phyloP scores from a whole-genome alignment of 73 alveolate genomes.

The Halteria grandinella region DNA sequence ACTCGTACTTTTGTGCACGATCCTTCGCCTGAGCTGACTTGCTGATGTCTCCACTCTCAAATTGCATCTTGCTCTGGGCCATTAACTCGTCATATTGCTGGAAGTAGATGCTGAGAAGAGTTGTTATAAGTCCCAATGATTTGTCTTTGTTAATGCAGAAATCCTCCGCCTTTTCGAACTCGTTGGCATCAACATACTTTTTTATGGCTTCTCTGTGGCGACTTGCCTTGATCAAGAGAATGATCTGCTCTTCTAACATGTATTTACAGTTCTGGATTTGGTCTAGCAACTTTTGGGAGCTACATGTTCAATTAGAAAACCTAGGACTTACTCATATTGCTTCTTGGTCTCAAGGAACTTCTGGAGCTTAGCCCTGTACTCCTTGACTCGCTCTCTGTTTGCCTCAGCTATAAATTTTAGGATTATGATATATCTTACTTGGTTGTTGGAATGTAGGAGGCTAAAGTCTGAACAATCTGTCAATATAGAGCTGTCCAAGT shows the following conservation, averaged over 20 bases:
- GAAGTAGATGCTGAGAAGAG: slow-evolving; percentile 48
- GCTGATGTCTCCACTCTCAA: background rate
- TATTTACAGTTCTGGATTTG: slow-evolving; percentile 43
- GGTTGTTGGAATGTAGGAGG: slow-evolving; percentile 6
- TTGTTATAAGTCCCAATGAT: slow-evolving; percentile 24
- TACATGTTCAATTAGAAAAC: background rate
- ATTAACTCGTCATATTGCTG: slow-evolving; percentile 15
- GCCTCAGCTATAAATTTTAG: background rate
- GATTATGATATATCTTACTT: background rate
- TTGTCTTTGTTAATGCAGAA: slow-evolving; percentile 55
- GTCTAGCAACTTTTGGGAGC: slow-evolving; percentile 22
- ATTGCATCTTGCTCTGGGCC: background rate
- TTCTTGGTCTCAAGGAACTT: slow-evolving; percentile 50
- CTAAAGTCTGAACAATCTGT: slow-evolving; percentile 10
- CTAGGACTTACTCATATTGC: slow-evolving; percentile 35
- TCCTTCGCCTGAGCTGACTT: slow-evolving; percentile 3
- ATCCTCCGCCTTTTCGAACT: slow-evolving; percentile 48
- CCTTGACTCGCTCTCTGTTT: background rate
- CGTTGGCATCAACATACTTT: slow-evolving; percentile 13
- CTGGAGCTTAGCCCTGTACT: slow-evolving; percentile 24
- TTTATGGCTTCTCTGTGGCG: slow-evolving; percentile 54
- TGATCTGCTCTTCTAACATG: slow-evolving; percentile 55
- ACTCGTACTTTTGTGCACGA: slow-evolving; percentile 13
- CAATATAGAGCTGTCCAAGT: slow-evolving; percentile 48
- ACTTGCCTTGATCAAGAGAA: slow-evolving; percentile 34